Conservation (phyloP, 2,329 filamentous ascomycete species). For the Talaromyces atroroseus region DNA sequence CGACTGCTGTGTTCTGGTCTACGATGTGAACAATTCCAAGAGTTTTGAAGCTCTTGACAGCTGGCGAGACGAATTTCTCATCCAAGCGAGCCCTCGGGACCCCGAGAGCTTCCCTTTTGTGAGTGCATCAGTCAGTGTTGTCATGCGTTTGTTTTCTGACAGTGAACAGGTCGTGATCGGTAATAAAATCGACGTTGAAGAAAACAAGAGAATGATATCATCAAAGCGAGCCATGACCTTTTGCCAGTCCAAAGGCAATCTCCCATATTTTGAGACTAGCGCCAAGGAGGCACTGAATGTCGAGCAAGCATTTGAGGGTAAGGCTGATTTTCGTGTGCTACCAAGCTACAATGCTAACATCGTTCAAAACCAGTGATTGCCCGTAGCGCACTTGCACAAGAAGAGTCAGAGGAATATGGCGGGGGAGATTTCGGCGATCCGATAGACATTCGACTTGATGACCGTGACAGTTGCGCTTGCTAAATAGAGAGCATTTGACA, state of each 20-base stretch:
- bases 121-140: slow-evolving; percentile 35
- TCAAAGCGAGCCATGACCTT: slow-evolving; percentile 95
- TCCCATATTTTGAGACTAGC: slow-evolving; percentile 98
- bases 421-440: slow-evolving; percentile 88
- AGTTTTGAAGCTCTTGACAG: slow-evolving; percentile 97
- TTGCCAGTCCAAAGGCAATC: slow-evolving; percentile 93
- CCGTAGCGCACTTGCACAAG: slow-evolving; percentile 88
- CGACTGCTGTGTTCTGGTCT: slow-evolving; percentile 96
- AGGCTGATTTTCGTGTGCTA: not conserved
- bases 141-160: not conserved
- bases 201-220: slow-evolving; percentile 94
- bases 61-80: slow-evolving; percentile 97
- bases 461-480: slow-evolving; percentile 88
- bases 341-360: slow-evolving; percentile 13
- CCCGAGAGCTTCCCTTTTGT: slow-evolving; percentile 98
- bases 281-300: slow-evolving; percentile 99
- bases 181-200: slow-evolving; percentile 98
- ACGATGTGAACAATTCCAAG: slow-evolving; percentile 98
- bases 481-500: slow-evolving; percentile 41
- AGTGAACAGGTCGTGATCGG: slow-evolving; percentile 73
- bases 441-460: slow-evolving; percentile 96
- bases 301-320: slow-evolving; percentile 76
- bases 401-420: slow-evolving; percentile 96
- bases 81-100: slow-evolving; percentile 93
- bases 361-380: slow-evolving; percentile 73